phyloP scores from a whole-genome alignment of 2,329 filamentous ascomycete genomes.

The Colletotrichum zoysiae region DNA sequence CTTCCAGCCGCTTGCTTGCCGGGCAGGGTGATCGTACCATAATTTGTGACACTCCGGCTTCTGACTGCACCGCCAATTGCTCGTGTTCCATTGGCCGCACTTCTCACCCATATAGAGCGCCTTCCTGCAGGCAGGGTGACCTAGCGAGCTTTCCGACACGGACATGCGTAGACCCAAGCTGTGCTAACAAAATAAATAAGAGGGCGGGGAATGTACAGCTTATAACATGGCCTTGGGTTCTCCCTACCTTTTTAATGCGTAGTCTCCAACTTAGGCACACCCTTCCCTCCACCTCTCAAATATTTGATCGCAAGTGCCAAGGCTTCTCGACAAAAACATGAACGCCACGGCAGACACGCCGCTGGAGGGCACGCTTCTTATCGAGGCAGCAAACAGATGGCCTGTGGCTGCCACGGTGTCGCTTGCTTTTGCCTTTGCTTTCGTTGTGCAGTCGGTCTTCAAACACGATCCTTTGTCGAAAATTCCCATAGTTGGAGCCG shows the following conservation, averaged over 20 bases:
- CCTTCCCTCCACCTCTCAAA: not conserved
- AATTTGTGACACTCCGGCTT: constrained; percentile 13
- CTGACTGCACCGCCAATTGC: constrained; percentile 5
- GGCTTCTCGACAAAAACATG: constrained; percentile 5
- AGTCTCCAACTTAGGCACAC: constrained; percentile 1
- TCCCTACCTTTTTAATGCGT: not conserved
- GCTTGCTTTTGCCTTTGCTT: constrained; percentile 12
- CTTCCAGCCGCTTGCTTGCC: not conserved
- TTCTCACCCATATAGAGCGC: constrained; percentile 14
- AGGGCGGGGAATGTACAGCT: not conserved
- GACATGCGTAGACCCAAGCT: constrained; percentile 10
- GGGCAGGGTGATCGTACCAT: constrained; percentile 14
- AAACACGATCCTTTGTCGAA: constrained; percentile 24
- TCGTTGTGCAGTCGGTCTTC: constrained; percentile 14
- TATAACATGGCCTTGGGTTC: constrained; percentile 25
- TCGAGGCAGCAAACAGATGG: constrained; percentile 20
- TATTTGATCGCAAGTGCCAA: constrained; percentile 23
- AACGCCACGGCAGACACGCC: constrained; percentile 11
- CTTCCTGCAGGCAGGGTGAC: constrained; percentile 20
- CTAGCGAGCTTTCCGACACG: not conserved
- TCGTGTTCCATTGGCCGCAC: not conserved
- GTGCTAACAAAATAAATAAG: not conserved
- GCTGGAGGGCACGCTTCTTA: constrained; percentile 18
- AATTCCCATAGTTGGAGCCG: constrained; percentile 47
- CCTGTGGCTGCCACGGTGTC: constrained; percentile 20